phyloP scores from a whole-genome alignment of 2,329 filamentous ascomycete species.

The Capronia epimyces region DNA sequence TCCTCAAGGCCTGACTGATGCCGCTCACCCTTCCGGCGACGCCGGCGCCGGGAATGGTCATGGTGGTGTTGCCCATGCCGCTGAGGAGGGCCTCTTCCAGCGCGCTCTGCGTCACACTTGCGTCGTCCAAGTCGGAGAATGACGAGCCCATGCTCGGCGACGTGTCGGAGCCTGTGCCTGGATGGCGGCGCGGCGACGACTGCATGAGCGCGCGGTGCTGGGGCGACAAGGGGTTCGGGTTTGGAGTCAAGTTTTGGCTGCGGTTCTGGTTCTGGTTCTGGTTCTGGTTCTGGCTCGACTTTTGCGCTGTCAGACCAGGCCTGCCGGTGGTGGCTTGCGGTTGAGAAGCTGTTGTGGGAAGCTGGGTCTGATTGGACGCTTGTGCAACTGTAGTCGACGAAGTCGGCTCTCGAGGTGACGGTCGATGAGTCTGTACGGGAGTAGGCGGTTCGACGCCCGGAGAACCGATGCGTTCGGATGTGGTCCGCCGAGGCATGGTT shows the following conservation, averaged over 20 bases:
- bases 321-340: not conserved
- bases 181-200: constrained; percentile 31
- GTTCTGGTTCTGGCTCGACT: no score
- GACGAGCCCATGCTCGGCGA: constrained; percentile 60
- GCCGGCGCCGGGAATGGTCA: constrained; percentile 33
- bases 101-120: constrained; percentile 60
- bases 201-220: constrained; percentile 47
- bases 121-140: constrained; percentile 61
- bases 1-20: constrained; percentile 51
- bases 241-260: not conserved
- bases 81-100: constrained; percentile 60
- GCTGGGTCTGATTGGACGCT: not conserved
- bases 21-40: constrained; percentile 48
- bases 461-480: constrained; percentile 28
- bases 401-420: constrained; percentile 32
- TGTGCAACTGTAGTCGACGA: constrained; percentile 15
- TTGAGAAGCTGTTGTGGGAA: not conserved
- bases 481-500: constrained; percentile 30
- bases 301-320: not conserved
- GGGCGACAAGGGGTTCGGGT: constrained; percentile 35
- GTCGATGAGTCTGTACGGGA: constrained; percentile 32
- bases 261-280: no score
- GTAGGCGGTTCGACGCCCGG: constrained; percentile 21
- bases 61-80: constrained; percentile 51
- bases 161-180: constrained; percentile 46